A percentile compares a stretch with the other conserved stretches of the same genome.
Evolutionary conservation across 495 filamentous ascomycete genomes (phyloP).

Genomic region (Astrothelium subdiscretum): DNA sequence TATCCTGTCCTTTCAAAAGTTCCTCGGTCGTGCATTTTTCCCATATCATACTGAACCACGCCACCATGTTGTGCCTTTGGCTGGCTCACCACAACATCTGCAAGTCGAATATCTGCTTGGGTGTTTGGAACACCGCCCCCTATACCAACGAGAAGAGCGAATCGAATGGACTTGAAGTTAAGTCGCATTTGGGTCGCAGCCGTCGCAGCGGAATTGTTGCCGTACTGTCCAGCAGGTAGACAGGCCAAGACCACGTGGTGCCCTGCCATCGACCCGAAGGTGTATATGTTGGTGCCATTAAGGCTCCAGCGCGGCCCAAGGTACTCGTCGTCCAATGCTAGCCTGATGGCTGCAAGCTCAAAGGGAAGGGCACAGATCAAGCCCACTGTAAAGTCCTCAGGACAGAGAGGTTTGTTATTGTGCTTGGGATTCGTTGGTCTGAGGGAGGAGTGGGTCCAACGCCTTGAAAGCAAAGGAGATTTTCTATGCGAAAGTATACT

Average conservation of each 20-base stretch:
- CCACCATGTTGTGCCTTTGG: slow-evolving; percentile 5
- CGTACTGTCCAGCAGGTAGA: slow-evolving; percentile 27
- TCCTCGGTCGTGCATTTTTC: slow-evolving; percentile 6
- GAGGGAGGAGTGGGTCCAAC: not conserved
- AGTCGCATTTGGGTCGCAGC: slow-evolving; percentile 21
- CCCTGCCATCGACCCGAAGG: slow-evolving; percentile 25
- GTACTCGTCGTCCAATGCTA: slow-evolving; percentile 39
- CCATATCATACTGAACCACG: slow-evolving; percentile 12
- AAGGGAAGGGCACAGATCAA: slow-evolving; percentile 38
- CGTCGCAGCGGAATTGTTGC: slow-evolving; percentile 22
- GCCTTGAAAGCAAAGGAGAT: too few species aligned
- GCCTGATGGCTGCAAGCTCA: slow-evolving; percentile 34
- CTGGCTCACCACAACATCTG: slow-evolving; percentile 4
- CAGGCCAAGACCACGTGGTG: slow-evolving; percentile 37
- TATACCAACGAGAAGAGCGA: slow-evolving; percentile 4
- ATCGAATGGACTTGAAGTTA: slow-evolving; percentile 1
- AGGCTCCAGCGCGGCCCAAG: slow-evolving; percentile 9
- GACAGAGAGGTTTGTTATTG: not conserved
- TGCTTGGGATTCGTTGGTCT: not conserved
- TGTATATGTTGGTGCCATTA: slow-evolving; percentile 27
- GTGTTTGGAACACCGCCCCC: slow-evolving; percentile 5
- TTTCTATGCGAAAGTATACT: too few species aligned
- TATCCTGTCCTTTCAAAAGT: slow-evolving; percentile 1
- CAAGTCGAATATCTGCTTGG: slow-evolving; percentile 2
- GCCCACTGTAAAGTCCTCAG: slow-evolving; percentile 32